Evolutionary conservation across 805 yeast genomes (phyloP), one percentile per base, ranked within the genome.

Genomic region (Monosporozyma yasuniensis): DNA sequence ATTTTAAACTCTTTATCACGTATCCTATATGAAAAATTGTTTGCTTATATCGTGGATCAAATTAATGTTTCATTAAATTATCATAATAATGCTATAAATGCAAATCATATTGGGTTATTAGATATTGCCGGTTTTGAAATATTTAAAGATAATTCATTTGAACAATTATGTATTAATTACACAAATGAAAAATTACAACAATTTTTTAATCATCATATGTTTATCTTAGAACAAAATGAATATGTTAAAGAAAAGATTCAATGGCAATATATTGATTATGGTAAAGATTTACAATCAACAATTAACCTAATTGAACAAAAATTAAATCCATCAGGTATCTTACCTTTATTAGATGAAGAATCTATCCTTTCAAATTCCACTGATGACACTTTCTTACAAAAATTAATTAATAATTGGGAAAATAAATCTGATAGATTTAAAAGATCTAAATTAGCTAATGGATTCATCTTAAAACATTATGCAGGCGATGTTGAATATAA

Each of bases 101-200:
- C 70, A 21, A 75, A 79, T 48, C 91, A 83, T 57, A 93, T 93
- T 61, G 99, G 99, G 54, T 95, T 93, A 19, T 75, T 93, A 59
- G 99, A 93, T 81, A 93, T 93, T 59, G 95, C 95, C 53, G 99
- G 99, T 10, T 93, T 93, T 66, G 99, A 93, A 70, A 96, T 93
- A 63, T 93, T 93, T 67, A 86, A 87, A 57, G 80, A 80, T 57
- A 93, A 93, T 68, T 90, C 97, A 1, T 93, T 93, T 61, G 99
- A 93, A 69, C 99, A 93, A 68, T 83, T 93, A 63, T 91, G 99
- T 69, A 91, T 91, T 68, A 91, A 91, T 65, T 93, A 90, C 66
- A 96, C 98, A 44, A 91, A 91, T 69, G 99, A 93, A 70, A 93
- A 91, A 67, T 76, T 93, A 54, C 99, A 93, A 66, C 99, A 93